These are phyloP conservation scores for Beauveria medogensis DNA, from an alignment of 2,329 filamentous ascomycete species.

Conservation along the genomic window DNA sequence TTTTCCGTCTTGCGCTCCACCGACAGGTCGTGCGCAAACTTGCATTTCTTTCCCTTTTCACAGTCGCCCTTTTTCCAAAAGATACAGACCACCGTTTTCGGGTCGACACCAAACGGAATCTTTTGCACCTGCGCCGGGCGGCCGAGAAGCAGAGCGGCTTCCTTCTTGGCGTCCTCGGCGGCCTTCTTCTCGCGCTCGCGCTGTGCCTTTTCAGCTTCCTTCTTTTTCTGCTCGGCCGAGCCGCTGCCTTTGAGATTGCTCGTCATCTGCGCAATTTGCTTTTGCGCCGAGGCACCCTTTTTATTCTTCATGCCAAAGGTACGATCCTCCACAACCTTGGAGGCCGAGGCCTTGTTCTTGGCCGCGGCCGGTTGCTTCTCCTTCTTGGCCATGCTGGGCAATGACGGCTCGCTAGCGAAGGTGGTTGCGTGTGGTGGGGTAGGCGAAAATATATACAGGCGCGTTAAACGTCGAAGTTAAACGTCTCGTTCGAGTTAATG, in stretches of 20 bases:
- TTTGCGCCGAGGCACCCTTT: constrained; percentile 87
- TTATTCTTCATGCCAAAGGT: constrained; percentile 99
- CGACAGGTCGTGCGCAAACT: constrained; percentile 87
- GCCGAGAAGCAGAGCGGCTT: constrained; percentile 74
- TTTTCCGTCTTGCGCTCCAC: constrained; percentile 90
- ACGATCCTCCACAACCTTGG: constrained; percentile 78
- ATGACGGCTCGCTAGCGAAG: not conserved
- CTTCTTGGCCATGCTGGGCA: constrained; percentile 65
- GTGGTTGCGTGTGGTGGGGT: constrained; percentile 4
- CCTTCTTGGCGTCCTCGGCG: constrained; percentile 73
- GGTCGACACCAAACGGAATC: constrained; percentile 94
- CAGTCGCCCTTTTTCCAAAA: constrained; percentile 97
- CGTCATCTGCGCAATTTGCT: constrained; percentile 77
- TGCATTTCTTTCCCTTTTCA: constrained; percentile 96
- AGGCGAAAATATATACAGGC: not conserved
- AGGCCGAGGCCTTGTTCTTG: constrained; percentile 44
- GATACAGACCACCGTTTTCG: constrained; percentile 92
- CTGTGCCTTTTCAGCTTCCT: constrained; percentile 54
- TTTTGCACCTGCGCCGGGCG: constrained; percentile 95
- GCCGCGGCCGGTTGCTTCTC: constrained; percentile 30
- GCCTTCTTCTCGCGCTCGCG: constrained; percentile 86
- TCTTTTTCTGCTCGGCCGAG: constrained; percentile 81
- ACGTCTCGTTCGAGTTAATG: not conserved
- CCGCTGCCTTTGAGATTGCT: constrained; percentile 66
- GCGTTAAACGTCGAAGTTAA: not conserved